Evolutionary conservation across 202 grass and related monocot species (phyloP), one percentile per base, ranked within the genome.

Genomic region (Zizania palustris): DNA sequence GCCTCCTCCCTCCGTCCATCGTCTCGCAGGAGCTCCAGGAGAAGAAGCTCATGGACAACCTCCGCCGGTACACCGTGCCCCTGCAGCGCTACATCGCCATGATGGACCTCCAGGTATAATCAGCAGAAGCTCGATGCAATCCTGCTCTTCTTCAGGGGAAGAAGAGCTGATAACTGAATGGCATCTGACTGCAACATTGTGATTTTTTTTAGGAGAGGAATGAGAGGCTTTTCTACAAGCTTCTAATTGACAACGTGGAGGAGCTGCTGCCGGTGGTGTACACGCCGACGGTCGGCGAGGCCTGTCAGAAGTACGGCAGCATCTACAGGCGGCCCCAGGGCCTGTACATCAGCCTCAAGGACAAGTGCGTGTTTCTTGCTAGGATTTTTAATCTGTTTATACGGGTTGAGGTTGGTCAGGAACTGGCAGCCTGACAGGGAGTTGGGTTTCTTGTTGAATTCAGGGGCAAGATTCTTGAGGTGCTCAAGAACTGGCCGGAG

Each of bases 401-500:
- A 28, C 5, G 49, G 73, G 9, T 41, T 44, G 57, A 43, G n/a
- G 15, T 77, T 12, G 22, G 43, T 63, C 9, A 43, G 57, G 36
- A 37, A 50, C 56, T 28, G 61, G 40, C 36, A 33, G 45, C 37
- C 72, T 69, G 53, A 51, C 66, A n/a, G 14, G 15, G 6, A 5
- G 70, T 9, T 1, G 12, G 13, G 11, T 60, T 39, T 35, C 9
- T 78, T 20, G 51, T 7, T 54, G 51, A 7, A 20, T 84, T 59
- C 69, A 97, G 91, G 85, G 96, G 96, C 11, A 99, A 99, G 85
- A 85, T 99, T 49, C 85, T 92, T 11, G 96, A 99, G 80, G 87
- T 99, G 66, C 83, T 99, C 67, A 99, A 90, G 85, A 99, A 99
- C 78, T 99, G 96, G 96, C 89, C 96, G 2, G 96, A 99, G 85